These are phyloP conservation scores for Coprinellus micaceus DNA, from an alignment of 768 basidiomycete genomes.

Conservation along the genomic window DNA sequence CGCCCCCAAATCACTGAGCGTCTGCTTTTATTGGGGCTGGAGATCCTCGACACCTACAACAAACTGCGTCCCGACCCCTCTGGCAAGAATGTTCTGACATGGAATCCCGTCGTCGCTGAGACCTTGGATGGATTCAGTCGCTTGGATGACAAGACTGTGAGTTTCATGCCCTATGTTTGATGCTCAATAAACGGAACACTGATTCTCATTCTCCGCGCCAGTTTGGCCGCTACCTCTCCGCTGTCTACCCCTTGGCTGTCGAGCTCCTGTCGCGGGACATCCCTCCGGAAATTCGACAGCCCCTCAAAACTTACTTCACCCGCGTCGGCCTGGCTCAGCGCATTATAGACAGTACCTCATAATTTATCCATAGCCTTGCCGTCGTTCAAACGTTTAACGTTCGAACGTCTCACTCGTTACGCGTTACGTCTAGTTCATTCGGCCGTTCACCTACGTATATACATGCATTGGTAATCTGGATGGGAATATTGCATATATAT, in stretches of 20 bases:
- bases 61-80: slow-evolving; percentile 87
- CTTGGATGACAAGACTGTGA: slow-evolving; percentile 87
- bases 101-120: slow-evolving; percentile 99
- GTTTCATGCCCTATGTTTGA: slow-evolving; percentile 27
- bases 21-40: slow-evolving; percentile 77
- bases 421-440: too few species aligned
- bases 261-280: slow-evolving; percentile 83
- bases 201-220: too few species aligned
- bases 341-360: slow-evolving; percentile 59
- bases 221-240: slow-evolving; percentile 86
- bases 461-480: slow-evolving; percentile 15
- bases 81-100: slow-evolving; percentile 91
- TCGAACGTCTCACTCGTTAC: too few species aligned
- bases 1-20: slow-evolving; percentile 76
- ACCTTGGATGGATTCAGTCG: slow-evolving; percentile 85
- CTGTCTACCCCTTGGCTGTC: slow-evolving; percentile 86
- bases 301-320: slow-evolving; percentile 74
- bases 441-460: background rate
- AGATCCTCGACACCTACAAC: slow-evolving; percentile 87
- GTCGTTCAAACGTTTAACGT: too few species aligned
- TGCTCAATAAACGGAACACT: too few species aligned
- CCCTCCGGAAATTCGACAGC: slow-evolving; percentile 76
- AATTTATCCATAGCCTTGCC: slow-evolving; percentile 13
- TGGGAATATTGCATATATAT: slow-evolving; percentile 30
- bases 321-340: slow-evolving; percentile 73